Percentiles rank a stretch among this genome's conserved stretches.
Conservation (phyloP, 2,329 filamentous ascomycete species). For the Fusarium secorum region DNA sequence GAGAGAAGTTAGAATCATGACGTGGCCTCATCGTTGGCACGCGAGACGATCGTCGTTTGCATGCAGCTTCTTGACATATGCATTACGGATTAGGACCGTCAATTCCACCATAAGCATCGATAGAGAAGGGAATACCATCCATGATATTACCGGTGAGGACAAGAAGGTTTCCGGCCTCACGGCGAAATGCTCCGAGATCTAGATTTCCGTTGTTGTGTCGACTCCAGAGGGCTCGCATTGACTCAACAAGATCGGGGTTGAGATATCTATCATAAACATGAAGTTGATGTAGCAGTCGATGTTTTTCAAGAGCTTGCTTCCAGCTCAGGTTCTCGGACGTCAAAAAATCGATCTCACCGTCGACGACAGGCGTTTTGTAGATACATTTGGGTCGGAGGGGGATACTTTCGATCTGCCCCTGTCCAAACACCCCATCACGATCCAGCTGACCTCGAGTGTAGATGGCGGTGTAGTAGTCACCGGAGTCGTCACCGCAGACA, state of each 20-base stretch:
- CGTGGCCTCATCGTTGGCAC: slow-evolving; percentile 7
- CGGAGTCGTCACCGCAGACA: background rate
- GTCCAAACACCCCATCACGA: background rate
- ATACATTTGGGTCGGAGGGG: slow-evolving; percentile 13
- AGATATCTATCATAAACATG: slow-evolving; percentile 8
- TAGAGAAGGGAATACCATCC: background rate
- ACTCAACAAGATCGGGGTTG: background rate
- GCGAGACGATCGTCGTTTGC: background rate
- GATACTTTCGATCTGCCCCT: background rate
- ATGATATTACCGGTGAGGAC: background rate
- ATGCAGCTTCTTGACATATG: background rate
- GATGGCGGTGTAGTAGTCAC: slow-evolving; percentile 5
- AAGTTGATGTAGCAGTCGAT: background rate
- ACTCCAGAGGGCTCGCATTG: background rate
- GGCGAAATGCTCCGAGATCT: background rate
- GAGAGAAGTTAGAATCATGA: slow-evolving; percentile 6
- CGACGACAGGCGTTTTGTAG: background rate
- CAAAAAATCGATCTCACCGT: background rate
- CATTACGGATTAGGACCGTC: background rate
- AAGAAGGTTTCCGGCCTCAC: background rate
- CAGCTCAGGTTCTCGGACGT: background rate
- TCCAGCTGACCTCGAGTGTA: slow-evolving; percentile 9
- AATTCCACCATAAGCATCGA: background rate
- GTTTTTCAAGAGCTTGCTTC: background rate
- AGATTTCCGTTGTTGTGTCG: background rate